A percentile compares a stretch with the other conserved stretches of the same genome.
Evolutionary conservation across 108 stramenopile species (phyloP).

Genomic region (Skeletonema menzelii): DNA sequence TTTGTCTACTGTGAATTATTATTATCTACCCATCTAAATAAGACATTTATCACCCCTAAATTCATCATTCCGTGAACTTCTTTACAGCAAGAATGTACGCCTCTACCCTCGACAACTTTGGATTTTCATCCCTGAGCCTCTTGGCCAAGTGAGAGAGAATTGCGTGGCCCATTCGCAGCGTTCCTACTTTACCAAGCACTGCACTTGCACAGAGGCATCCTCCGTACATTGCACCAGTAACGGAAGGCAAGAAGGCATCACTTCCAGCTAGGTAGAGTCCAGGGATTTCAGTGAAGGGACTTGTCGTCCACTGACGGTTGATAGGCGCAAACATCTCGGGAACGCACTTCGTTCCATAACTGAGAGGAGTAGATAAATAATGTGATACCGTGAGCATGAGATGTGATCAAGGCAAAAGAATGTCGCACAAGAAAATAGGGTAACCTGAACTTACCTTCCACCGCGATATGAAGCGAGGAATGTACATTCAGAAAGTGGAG

Average conservation of each 20-base stretch:
- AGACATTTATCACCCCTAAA: not conserved
- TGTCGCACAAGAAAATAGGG: not conserved
- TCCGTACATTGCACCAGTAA: conserved; percentile 50
- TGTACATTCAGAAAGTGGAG: conserved; percentile 36
- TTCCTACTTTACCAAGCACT: conserved; percentile 34
- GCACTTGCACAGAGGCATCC: conserved; percentile 36
- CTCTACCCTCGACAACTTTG: conserved; percentile 24
- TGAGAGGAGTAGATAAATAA: not conserved
- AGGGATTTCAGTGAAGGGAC: conserved; percentile 32
- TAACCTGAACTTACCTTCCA: not conserved
- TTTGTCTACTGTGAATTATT: not conserved
- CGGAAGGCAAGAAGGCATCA: conserved; percentile 45
- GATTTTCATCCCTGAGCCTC: conserved; percentile 33
- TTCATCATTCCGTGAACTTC: conserved; percentile 26
- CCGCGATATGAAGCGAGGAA: conserved; percentile 39
- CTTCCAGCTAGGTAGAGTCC: conserved; percentile 47
- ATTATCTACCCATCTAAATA: not conserved
- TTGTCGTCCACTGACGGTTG: conserved; percentile 46
- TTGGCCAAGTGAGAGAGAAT: conserved; percentile 29
- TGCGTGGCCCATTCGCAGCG: conserved; percentile 30
- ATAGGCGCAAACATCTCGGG: conserved; percentile 38
- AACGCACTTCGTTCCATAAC: conserved; percentile 43
- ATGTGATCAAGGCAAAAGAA: not conserved
- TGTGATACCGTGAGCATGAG: not conserved
- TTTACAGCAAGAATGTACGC: conserved; percentile 25